These are phyloP conservation scores for Xylaria sp. DNA, from an alignment of 2,329 filamentous ascomycete genomes.

Conservation along the genomic window DNA sequence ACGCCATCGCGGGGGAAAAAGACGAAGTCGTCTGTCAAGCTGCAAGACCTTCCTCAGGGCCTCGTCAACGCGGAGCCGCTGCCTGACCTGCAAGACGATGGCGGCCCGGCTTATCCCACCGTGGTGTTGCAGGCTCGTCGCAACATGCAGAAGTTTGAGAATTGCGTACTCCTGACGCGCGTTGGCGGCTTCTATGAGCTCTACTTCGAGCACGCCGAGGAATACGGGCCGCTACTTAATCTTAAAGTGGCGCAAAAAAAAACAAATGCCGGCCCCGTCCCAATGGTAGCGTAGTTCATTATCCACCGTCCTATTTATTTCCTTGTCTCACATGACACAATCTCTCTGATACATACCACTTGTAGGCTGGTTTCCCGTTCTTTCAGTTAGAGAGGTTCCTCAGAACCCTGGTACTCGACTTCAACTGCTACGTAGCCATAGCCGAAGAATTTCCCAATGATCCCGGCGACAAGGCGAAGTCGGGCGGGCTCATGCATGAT, in stretches of 20 bases:
- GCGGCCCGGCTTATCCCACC: constrained; percentile 77
- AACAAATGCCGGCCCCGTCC: constrained; percentile 79
- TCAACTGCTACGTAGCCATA: constrained; percentile 91
- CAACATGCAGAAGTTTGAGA: constrained; percentile 90
- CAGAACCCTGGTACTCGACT: constrained; percentile 90
- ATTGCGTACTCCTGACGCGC: constrained; percentile 90
- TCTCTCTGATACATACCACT: constrained; percentile 41
- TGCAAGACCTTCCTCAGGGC: constrained; percentile 69
- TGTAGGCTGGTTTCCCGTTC: constrained; percentile 88
- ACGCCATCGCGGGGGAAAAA: constrained; percentile 62
- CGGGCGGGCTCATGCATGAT: constrained; percentile 84
- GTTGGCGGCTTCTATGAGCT: constrained; percentile 98
- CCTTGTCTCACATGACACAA: constrained; percentile 31
- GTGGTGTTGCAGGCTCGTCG: constrained; percentile 86
- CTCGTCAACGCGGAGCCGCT: constrained; percentile 43
- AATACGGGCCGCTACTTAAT: constrained; percentile 86
- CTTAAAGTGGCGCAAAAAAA: constrained; percentile 86
- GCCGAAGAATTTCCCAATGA: constrained; percentile 90
- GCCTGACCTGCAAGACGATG: constrained; percentile 51
- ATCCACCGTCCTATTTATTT: constrained; percentile 31
- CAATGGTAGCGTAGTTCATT: constrained; percentile 73
- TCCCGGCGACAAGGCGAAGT: constrained; percentile 74
- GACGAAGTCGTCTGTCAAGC: constrained; percentile 63
- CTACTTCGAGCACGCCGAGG: constrained; percentile 95
- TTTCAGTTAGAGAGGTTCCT: constrained; percentile 93